These are phyloP conservation scores for Lanzia echinophila DNA, from an alignment of 2,329 filamentous ascomycete species.

Conservation along the genomic window DNA sequence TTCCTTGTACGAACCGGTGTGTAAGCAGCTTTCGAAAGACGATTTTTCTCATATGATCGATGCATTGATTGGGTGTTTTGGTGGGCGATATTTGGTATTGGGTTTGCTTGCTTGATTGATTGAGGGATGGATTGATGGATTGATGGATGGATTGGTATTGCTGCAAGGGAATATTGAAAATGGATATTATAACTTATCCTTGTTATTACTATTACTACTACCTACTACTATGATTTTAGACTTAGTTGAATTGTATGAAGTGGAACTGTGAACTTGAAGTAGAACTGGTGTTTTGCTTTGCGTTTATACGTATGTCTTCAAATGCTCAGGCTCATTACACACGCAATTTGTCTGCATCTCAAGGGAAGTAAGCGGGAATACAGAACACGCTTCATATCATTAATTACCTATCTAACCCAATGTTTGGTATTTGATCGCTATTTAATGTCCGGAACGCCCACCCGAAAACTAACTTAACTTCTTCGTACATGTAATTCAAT, in stretches of 20 bases:
- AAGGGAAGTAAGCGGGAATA: too few species aligned
- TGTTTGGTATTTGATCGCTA: conserved; percentile 6
- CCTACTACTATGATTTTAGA: conserved; percentile 2
- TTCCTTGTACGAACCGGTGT: too few species aligned
- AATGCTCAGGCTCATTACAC: too few species aligned
- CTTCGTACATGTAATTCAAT: neutral
- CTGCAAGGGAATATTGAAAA: neutral
- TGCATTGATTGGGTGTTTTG: neutral
- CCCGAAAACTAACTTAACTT: neutral
- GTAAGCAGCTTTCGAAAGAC: neutral
- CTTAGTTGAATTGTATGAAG: neutral
- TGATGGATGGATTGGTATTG: neutral
- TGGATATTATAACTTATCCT: neutral
- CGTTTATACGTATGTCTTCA: too few species aligned
- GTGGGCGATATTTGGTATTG: neutral
- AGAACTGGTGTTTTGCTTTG: neutral
- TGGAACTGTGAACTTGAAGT: neutral
- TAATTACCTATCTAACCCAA: conserved; percentile 5
- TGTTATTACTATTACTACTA: neutral
- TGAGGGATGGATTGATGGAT: too few species aligned
- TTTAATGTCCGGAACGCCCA: conserved; percentile 6
- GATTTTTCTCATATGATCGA: neutral
- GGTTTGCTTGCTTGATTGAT: neutral
- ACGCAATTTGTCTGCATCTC: too few species aligned
- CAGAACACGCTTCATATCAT: conserved; percentile 1